Percentiles rank a stretch among this genome's conserved stretches.
Conservation (phyloP, 768 basidiomycete genomes). For the Nidula microcarpa region DNA sequence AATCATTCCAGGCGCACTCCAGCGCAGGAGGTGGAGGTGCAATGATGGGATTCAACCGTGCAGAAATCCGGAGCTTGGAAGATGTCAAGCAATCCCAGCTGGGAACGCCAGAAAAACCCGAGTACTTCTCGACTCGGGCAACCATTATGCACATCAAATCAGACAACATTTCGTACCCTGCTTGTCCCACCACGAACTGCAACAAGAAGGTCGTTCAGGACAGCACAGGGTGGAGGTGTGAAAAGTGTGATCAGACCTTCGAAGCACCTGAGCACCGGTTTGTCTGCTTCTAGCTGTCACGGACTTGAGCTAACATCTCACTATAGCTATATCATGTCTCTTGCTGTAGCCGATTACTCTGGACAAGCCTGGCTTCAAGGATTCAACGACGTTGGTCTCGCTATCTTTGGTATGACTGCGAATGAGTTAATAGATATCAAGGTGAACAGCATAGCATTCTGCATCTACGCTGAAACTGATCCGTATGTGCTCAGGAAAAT, state of each 20-base stretch:
- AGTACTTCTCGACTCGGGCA: conserved; percentile 77
- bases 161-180: conserved; percentile 84
- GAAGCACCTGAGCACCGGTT: conserved; percentile 79
- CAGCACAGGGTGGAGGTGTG: conserved; percentile 82
- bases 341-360: conserved; percentile 89
- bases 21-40: conserved; percentile 37
- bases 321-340: conserved; percentile 70
- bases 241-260: conserved; percentile 81
- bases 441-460: conserved; percentile 29
- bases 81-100: conserved; percentile 78
- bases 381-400: conserved; percentile 88
- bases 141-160: conserved; percentile 86
- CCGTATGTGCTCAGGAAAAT: conserved; percentile 38
- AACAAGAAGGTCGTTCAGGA: conserved; percentile 84
- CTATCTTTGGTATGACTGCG: conserved; percentile 74
- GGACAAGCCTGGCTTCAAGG: conserved; percentile 90
- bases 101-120: conserved; percentile 72
- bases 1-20: conserved; percentile 72
- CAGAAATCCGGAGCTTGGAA: conserved; percentile 67
- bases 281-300: conserved; percentile 16
- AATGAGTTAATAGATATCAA: conserved; percentile 75
- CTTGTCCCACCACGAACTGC: conserved; percentile 77
- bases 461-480: background rate
- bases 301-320: background rate
- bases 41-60: conserved; percentile 53